Evolutionary conservation across 345 rosid species (phyloP).

Genomic region (Gossypium bickii): DNA sequence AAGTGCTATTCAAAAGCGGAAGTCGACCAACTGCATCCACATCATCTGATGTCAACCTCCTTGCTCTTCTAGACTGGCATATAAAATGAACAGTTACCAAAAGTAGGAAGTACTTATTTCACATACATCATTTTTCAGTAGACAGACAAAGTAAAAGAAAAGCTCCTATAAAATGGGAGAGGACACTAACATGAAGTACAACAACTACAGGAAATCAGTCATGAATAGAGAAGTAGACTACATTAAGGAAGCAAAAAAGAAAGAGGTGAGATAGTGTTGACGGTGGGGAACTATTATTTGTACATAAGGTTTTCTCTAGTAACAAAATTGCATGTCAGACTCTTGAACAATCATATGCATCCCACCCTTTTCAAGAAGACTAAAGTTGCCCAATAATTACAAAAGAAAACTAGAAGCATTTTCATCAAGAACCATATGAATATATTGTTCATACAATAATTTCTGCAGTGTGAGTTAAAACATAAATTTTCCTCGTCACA

Average conservation of each 20-base stretch:
- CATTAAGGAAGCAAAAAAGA: background rate
- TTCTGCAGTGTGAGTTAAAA: background rate
- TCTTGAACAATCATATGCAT: background rate
- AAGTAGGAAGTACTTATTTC: background rate
- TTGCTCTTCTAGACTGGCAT: constrained; percentile 59
- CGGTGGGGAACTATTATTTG: background rate
- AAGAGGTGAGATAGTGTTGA: background rate
- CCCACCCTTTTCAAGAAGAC: background rate
- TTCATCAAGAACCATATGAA: background rate
- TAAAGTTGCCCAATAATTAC: background rate
- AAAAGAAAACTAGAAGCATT: background rate
- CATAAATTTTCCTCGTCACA: background rate
- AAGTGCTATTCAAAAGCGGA: constrained; percentile 59
- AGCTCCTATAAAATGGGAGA: background rate
- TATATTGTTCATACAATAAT: background rate
- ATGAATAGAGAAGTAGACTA: background rate
- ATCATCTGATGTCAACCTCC: constrained; percentile 90
- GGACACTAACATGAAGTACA: background rate
- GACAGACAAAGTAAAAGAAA: background rate
- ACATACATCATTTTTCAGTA: background rate
- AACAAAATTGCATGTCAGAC: background rate
- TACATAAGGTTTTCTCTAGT: background rate
- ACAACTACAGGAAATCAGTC: background rate
- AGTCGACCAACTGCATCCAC: constrained; percentile 85
- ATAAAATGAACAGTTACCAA: constrained; percentile 7